phyloP scores from a whole-genome alignment of 2,329 filamentous ascomycete genomes.

The Diaporthe ampelina region DNA sequence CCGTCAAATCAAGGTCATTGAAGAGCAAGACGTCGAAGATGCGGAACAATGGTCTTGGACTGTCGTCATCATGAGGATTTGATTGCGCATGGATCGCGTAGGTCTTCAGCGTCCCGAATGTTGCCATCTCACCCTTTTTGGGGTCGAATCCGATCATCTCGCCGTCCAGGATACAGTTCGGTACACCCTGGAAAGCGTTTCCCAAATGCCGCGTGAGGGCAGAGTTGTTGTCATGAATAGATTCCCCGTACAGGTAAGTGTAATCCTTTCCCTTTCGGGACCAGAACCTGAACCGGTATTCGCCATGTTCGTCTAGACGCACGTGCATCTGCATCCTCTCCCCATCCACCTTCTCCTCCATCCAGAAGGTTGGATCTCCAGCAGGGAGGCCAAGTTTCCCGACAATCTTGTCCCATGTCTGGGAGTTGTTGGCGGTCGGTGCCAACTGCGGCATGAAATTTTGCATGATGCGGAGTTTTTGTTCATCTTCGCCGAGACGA shows the following conservation, averaged over 20 bases:
- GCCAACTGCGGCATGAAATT: conserved; percentile 97
- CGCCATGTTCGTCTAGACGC: conserved; percentile 79
- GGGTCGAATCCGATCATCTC: conserved; percentile 99
- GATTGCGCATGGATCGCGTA: conserved; percentile 85
- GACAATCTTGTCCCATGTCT: conserved; percentile 83
- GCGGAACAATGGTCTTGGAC: conserved; percentile 82
- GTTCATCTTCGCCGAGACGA: conserved; percentile 81
- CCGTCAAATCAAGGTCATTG: conserved; percentile 84
- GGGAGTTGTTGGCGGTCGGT: conserved; percentile 85
- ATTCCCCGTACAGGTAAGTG: conserved; percentile 89
- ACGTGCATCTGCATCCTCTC: conserved; percentile 98
- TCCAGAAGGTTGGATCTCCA: conserved; percentile 88
- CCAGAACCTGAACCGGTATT: conserved; percentile 87
- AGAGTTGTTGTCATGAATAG: conserved; percentile 80
- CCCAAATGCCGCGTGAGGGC: conserved; percentile 85
- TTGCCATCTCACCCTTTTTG: conserved; percentile 83
- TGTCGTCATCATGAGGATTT: conserved; percentile 74
- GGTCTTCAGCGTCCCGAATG: conserved; percentile 94
- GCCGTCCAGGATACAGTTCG: conserved; percentile 92
- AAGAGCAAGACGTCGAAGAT: conserved; percentile 94
- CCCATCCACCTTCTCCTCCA: conserved; percentile 97
- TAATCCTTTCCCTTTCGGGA: conserved; percentile 97
- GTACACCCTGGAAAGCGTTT: conserved; percentile 82
- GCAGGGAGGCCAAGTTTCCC: conserved; percentile 74
- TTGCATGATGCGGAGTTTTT: conserved; percentile 86